These are phyloP conservation scores for Conoideocrella luteorostrata DNA, from an alignment of 2,329 filamentous ascomycete genomes.

Conservation along the genomic window DNA sequence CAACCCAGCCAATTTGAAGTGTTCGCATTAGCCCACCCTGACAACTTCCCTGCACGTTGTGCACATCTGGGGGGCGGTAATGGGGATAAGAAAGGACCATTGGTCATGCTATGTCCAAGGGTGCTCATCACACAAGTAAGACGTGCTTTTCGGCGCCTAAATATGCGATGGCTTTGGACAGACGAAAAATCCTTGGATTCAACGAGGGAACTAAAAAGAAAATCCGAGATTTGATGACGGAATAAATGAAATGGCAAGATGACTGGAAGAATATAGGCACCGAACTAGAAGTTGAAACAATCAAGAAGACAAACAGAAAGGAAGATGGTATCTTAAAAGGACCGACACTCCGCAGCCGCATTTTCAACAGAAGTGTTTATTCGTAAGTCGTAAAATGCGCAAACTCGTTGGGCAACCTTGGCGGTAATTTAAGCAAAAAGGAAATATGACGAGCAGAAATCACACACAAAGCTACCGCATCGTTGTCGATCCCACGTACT, in stretches of 20 bases:
- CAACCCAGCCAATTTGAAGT: no score
- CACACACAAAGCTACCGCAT: conserved; percentile 2
- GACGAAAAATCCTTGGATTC: no score
- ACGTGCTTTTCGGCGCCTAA: not conserved
- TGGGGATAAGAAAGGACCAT: not conserved
- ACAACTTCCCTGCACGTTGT: no score
- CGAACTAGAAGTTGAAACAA: not conserved
- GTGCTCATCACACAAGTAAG: not conserved
- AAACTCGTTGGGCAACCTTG: conserved; percentile 7
- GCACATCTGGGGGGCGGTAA: no score
- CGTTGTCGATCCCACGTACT: conserved; percentile 6
- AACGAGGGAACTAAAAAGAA: not conserved
- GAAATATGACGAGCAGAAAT: conserved; percentile 2
- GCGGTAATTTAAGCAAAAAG: conserved; percentile 3
- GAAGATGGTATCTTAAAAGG: conserved; percentile 3
- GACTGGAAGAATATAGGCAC: no score
- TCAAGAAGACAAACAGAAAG: conserved; percentile 12
- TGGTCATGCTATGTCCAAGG: not conserved
- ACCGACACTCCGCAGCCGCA: not conserved
- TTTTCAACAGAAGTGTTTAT: conserved; percentile 1
- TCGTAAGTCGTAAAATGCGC: conserved; percentile 6
- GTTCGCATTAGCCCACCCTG: no score
- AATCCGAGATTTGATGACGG: no score
- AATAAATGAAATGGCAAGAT: no score
- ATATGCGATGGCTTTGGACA: no score